phyloP scores from a whole-genome alignment of 2,329 filamentous ascomycete species.

The Ploettnerulaceae sp. region DNA sequence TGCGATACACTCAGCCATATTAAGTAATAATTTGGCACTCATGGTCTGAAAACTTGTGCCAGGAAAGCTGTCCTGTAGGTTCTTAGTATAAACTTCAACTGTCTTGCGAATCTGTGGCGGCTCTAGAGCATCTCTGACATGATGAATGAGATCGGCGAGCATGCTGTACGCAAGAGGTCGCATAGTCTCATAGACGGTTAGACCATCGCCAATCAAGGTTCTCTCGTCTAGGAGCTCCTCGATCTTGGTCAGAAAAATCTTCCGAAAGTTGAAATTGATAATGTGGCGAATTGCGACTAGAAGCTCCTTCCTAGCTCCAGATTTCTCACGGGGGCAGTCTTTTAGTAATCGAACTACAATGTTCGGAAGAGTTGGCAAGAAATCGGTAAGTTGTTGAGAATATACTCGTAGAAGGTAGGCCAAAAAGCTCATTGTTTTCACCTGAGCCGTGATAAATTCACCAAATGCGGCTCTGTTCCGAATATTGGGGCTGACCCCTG shows the following conservation, averaged over 20 bases:
- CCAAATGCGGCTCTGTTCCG: slow-evolving; percentile 92
- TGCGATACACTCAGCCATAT: slow-evolving; percentile 97
- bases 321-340: slow-evolving; percentile 93
- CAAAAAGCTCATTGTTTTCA: slow-evolving; percentile 98
- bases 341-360: slow-evolving; percentile 88
- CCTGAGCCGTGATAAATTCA: slow-evolving; percentile 95
- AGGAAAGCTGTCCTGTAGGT: slow-evolving; percentile 90
- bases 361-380: slow-evolving; percentile 76
- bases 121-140: slow-evolving; percentile 83
- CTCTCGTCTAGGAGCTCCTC: slow-evolving; percentile 91
- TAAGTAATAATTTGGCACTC: slow-evolving; percentile 93
- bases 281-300: slow-evolving; percentile 96
- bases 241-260: slow-evolving; percentile 91
- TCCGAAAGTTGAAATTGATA: slow-evolving; percentile 97
- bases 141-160: slow-evolving; percentile 96
- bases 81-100: slow-evolving; percentile 94
- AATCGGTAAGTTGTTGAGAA: slow-evolving; percentile 80
- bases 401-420: slow-evolving; percentile 90
- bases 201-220: slow-evolving; percentile 88
- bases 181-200: slow-evolving; percentile 97
- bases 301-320: slow-evolving; percentile 86
- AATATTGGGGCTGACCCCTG: slow-evolving; percentile 87
- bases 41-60: slow-evolving; percentile 99
- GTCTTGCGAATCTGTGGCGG: slow-evolving; percentile 92
- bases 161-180: slow-evolving; percentile 94